phyloP scores from a whole-genome alignment of 768 basidiomycete genomes.

The Termitomyces sp. region DNA sequence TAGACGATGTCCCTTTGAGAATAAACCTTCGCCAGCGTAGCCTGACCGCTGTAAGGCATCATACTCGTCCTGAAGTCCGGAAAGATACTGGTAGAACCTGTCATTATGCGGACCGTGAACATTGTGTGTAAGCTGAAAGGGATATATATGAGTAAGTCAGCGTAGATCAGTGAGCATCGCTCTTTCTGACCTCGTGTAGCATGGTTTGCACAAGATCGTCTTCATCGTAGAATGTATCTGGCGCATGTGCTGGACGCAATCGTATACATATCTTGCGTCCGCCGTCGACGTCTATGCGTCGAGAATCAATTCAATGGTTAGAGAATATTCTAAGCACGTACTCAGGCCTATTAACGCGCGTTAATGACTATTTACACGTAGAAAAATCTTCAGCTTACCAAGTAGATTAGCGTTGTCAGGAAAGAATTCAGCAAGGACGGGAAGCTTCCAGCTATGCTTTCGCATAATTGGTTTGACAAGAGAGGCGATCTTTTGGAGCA shows the following conservation, averaged over 20 bases:
- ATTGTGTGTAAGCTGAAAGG: conserved; percentile 75
- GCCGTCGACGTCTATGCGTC: conserved; percentile 59
- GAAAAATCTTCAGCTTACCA: conserved; percentile 44
- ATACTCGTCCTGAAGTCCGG: conserved; percentile 80
- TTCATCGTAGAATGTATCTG: conserved; percentile 70
- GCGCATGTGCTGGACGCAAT: conserved; percentile 65
- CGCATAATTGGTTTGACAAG: conserved; percentile 94
- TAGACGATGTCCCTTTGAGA: conserved; percentile 64
- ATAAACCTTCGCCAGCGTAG: conserved; percentile 91
- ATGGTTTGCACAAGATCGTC: conserved; percentile 78
- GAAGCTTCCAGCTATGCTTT: conserved; percentile 75
- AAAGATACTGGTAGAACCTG: conserved; percentile 70
- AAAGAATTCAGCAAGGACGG: conserved; percentile 84
- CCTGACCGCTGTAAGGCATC: conserved; percentile 75
- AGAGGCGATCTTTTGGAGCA: conserved; percentile 68
- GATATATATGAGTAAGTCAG: conserved; percentile 1
- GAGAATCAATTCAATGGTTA: not conserved
- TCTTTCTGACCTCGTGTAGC: conserved; percentile 74
- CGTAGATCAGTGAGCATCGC: not conserved
- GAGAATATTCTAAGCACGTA: conserved; percentile 14
- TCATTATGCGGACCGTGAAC: conserved; percentile 90
- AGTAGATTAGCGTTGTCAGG: conserved; percentile 69
- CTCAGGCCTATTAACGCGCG: conserved; percentile 28
- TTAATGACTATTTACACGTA: not conserved
- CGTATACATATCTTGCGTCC: conserved; percentile 84